A percentile compares a stretch with the other conserved stretches of the same genome.
These are phyloP conservation scores for Aspergillus bombycis DNA, from an alignment of 2,329 filamentous ascomycete genomes.

Conservation along the genomic window DNA sequence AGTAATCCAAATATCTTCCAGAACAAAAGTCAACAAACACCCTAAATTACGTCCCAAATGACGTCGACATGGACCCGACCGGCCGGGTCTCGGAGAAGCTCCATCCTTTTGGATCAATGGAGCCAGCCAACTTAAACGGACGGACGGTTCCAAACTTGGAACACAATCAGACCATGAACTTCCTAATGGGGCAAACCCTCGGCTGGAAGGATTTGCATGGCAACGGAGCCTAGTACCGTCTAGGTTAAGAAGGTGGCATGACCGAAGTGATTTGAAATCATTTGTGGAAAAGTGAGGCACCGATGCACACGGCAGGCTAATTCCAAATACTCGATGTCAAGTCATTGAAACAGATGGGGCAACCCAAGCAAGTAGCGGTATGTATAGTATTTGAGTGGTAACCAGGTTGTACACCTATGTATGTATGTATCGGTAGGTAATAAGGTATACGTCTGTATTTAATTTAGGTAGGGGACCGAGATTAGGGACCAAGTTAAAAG, in stretches of 20 bases:
- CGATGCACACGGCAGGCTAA: slow-evolving; percentile 8
- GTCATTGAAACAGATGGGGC: background rate
- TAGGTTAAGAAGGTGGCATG: slow-evolving; percentile 14
- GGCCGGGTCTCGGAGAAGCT: background rate
- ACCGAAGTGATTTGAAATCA: slow-evolving; percentile 11
- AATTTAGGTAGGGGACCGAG: background rate
- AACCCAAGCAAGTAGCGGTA: background rate
- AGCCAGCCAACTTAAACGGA: background rate
- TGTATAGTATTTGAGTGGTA: background rate
- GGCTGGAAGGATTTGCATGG: background rate
- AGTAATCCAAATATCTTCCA: background rate
- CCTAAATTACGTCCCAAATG: background rate
- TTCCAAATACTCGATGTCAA: slow-evolving; percentile 9
- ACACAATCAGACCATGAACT: background rate
- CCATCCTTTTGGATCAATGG: background rate
- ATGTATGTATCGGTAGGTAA: background rate
- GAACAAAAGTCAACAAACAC: background rate
- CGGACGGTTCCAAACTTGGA: background rate
- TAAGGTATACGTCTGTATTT: background rate
- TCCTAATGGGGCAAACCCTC: background rate
- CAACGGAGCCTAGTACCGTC: background rate
- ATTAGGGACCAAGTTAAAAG: too few species aligned
- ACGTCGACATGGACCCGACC: background rate
- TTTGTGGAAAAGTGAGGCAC: background rate
- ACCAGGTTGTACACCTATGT: background rate